Evolutionary conservation across 345 rosid genomes (phyloP).

Genomic region (Passiflora organensis): DNA sequence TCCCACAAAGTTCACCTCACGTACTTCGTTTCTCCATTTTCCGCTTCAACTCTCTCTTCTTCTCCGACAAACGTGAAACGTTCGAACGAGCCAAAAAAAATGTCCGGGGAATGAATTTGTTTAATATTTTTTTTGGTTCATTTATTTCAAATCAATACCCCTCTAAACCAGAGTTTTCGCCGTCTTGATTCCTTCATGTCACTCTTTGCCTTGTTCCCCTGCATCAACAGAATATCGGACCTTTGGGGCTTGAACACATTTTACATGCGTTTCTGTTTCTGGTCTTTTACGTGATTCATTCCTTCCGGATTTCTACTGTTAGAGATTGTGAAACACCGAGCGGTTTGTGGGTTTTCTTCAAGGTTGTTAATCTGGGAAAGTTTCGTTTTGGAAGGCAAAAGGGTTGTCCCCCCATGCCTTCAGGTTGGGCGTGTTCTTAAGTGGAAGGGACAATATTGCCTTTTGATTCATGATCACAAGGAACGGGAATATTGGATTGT

Average conservation of each 20-base stretch:
- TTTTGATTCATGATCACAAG: too few species aligned
- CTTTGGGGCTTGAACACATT: too few species aligned
- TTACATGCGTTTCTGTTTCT: too few species aligned
- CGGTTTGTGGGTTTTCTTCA: neutral
- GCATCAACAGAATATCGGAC: too few species aligned
- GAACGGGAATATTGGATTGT: too few species aligned
- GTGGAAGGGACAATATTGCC: too few species aligned
- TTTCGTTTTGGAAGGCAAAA: neutral
- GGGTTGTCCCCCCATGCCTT: neutral
- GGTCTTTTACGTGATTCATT: neutral
- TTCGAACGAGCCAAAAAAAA: neutral
- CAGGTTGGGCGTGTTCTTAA: neutral
- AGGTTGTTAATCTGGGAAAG: neutral
- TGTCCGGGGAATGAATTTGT: neutral
- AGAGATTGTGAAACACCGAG: neutral
- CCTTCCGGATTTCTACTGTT: too few species aligned
- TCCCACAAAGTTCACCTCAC: too few species aligned
- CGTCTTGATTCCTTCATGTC: neutral
- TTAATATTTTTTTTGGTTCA: neutral
- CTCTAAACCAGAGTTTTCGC: neutral
- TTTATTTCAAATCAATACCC: too few species aligned
- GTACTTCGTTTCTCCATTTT: too few species aligned
- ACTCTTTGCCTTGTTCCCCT: neutral
- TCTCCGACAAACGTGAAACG: conserved; percentile 7
- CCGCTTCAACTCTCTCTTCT: too few species aligned